Conservation (phyloP, 78 protist genomes). For the Dictyostelium discoideum region dicty_2.7 NC_007091.3:660501-661000, state of each 20-base stretch:
- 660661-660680: slow-evolving; percentile 11
- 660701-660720: neutral
- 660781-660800: slow-evolving; percentile 11
- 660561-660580: neutral
- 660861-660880: neutral
- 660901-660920: neutral
- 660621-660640: neutral
- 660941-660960: neutral
- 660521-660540: slow-evolving; percentile 4
- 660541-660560: neutral
- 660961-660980: slow-evolving; percentile 1
- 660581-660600: neutral
- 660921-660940: neutral
- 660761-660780: slow-evolving; percentile 7
- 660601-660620: neutral
- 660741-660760: neutral
- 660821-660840: neutral
- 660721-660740: neutral
- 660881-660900: too few species aligned
- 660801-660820: neutral
- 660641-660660: neutral
- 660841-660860: neutral
- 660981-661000: neutral
- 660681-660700: neutral
- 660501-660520: slow-evolving; percentile 25